Evolutionary conservation across 768 basidiomycete genomes (phyloP).

Genomic region (Lactarius psammicola): DNA sequence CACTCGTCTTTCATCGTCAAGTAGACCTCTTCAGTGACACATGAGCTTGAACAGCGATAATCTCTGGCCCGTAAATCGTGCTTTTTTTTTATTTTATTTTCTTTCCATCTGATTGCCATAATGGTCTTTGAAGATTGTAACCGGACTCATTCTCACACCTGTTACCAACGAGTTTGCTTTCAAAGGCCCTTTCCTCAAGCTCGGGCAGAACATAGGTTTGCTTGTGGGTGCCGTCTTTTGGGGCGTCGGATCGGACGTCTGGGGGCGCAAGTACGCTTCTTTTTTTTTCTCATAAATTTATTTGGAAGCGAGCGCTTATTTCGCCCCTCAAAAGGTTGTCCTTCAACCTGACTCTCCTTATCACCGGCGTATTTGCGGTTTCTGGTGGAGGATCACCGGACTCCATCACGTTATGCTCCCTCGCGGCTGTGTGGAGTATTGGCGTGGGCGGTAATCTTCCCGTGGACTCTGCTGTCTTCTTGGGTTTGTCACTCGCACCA

Average conservation of each 20-base stretch:
- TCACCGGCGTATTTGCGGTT: constrained; percentile 64
- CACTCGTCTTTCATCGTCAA: neutral
- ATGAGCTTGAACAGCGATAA: constrained; percentile 50
- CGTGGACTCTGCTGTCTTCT: constrained; percentile 73
- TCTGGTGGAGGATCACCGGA: constrained; percentile 60
- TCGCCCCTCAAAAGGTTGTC: constrained; percentile 45
- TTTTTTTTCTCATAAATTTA: constrained; percentile 5
- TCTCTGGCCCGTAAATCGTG: constrained; percentile 59
- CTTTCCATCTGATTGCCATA: neutral
- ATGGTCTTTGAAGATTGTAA: constrained; percentile 47
- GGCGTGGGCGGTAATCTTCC: constrained; percentile 74
- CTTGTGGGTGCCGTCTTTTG: constrained; percentile 68
- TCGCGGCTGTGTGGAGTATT: constrained; percentile 58
- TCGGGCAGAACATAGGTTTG: constrained; percentile 70
- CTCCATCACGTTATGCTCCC: constrained; percentile 48
- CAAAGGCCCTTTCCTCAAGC: constrained; percentile 58
- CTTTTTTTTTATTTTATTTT: too few relatives aligned
- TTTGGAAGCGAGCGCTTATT: neutral
- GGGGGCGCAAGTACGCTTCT: constrained; percentile 56
- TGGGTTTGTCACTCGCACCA: constrained; percentile 46
- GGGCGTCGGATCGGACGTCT: constrained; percentile 66
- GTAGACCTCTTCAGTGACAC: neutral
- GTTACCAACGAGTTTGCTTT: constrained; percentile 65
- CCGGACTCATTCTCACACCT: constrained; percentile 61
- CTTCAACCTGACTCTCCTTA: constrained; percentile 68